Evolutionary conservation across 2,329 filamentous ascomycete genomes (phyloP), one percentile per base, ranked within the genome.

Genomic region (Neoarthrinium moseri): DNA sequence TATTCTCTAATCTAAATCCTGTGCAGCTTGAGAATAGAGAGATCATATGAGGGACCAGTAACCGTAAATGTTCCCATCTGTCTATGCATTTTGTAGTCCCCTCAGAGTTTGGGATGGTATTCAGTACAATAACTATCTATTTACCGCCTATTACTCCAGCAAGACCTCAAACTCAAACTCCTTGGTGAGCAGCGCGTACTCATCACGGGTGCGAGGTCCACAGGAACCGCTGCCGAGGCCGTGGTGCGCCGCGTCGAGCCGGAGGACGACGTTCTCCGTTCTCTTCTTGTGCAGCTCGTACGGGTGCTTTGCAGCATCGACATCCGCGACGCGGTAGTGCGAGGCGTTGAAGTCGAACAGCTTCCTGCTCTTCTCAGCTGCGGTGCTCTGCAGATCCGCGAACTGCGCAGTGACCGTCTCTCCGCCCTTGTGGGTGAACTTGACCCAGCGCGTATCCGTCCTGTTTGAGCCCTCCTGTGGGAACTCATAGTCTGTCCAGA

Each of bases 381-480:
- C 51, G 8, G 55, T 18, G 23, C 39, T 29, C 21, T 41, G 30
- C 12, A 50, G n/a, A 39, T 62, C 56, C 24, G 47, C 47, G 24
- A 62, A 62, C 42, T 55, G 56, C 24, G 56, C 62, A 34, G 52
- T 61, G 17, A 64, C 40, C 15, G 50, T 37, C 35, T 54, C 56
- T 3, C 59, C 58, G 5, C 48, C 45, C 2, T 48, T 51, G 11
- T 56, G 49, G 8, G 56, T 49, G 17, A 79, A 69, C 57, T 67
- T 63, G 4, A 86, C 71, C 77, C 80, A 85, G 2, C 80, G 70
- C 3, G 79, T 79, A 54, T 87, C 83, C 1, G 78, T 83, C 22
- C 81, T 70, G 58, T 87, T 87, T 1, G 80, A 77, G 26, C 73
- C 76, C 50, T 89, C 84, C 58, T 89, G 85, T 0, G 84, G 84